phyloP scores from a whole-genome alignment of 345 rosid species.

The thale cress (Arabidopsis thaliana) region DNA sequence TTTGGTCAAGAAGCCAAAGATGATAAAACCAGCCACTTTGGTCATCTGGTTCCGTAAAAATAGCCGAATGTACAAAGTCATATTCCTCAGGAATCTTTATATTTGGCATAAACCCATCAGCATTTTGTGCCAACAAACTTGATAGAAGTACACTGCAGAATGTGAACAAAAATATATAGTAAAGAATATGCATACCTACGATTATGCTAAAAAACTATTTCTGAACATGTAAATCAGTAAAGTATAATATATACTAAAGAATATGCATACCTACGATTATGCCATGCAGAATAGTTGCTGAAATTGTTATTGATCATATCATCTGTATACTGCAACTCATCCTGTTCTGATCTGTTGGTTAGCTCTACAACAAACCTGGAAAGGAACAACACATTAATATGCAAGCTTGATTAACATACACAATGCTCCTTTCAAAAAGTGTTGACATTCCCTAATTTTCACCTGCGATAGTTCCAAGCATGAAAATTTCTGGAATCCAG shows the following conservation, averaged over 20 bases:
- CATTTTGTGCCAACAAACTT: conserved; percentile 59
- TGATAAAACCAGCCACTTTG: conserved; percentile 99
- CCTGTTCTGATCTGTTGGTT: conserved; percentile 76
- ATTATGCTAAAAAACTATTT: neutral
- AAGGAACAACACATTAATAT: conserved; percentile 25
- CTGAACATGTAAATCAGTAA: conserved; percentile 3
- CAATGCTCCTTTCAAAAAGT: neutral
- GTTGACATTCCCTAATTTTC: neutral
- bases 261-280: conserved; percentile 78
- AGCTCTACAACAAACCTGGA: conserved; percentile 72
- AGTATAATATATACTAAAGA: neutral
- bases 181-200: too few species aligned
- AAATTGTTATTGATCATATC: conserved; percentile 65
- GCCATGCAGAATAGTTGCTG: conserved; percentile 99
- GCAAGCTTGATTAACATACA: neutral
- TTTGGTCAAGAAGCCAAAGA: conserved; percentile 94
- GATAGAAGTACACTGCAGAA: conserved; percentile 80
- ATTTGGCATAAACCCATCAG: conserved; percentile 58
- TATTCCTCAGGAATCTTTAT: conserved; percentile 68
- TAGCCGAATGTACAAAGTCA: conserved; percentile 70
- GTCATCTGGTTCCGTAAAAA: conserved; percentile 88
- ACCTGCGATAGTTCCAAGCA: conserved; percentile 97
- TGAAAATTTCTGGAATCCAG: conserved; percentile 85
- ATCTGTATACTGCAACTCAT: conserved; percentile 75
- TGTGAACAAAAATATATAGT: neutral